Conservation (phyloP, 805 yeast genomes). For the Yamadazyma tumulicola region DNA sequence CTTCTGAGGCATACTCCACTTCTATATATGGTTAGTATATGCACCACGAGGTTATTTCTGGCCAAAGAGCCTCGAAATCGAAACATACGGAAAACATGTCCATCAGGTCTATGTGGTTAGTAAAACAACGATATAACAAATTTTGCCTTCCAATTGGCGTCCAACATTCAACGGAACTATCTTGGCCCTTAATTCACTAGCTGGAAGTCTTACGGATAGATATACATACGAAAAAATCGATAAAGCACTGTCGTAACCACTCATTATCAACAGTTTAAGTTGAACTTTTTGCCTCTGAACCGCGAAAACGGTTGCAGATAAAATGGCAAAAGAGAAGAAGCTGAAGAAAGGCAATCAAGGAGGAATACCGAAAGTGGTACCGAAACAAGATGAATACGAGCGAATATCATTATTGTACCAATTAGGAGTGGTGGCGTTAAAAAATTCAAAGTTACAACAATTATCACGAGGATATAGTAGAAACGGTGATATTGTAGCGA, state of each 20-base stretch:
- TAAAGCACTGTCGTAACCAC: conserved; percentile 98
- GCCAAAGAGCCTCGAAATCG: not conserved
- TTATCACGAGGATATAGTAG: conserved; percentile 56
- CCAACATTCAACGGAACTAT: too few relatives aligned
- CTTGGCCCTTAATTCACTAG: too few relatives aligned
- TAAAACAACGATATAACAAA: conserved; percentile 10
- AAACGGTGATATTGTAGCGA: conserved; percentile 58
- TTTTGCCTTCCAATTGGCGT: too few relatives aligned
- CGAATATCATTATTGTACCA: conserved; percentile 60
- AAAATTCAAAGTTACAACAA: conserved; percentile 28
- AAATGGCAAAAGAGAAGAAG: not conserved
- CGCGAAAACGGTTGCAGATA: not conserved
- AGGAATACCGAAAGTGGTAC: conserved; percentile 31
- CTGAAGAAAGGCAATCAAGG: conserved; percentile 9
- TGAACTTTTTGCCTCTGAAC: conserved; percentile 1
- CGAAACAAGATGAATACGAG: conserved; percentile 57
- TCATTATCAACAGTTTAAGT: conserved; percentile 64
- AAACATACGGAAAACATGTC: conserved; percentile 87
- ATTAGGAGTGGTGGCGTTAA: conserved; percentile 37
- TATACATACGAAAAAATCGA: conserved; percentile 86
- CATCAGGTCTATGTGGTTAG: conserved; percentile 79
- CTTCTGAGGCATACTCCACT: conserved; percentile 96
- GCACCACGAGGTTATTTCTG: not conserved
- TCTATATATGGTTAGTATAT: conserved; percentile 46
- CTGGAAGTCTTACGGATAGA: not conserved